These are phyloP conservation scores for Globisporangium ultimum DNA, from an alignment of 352 stramenopile species.

Conservation along the genomic window DNA sequence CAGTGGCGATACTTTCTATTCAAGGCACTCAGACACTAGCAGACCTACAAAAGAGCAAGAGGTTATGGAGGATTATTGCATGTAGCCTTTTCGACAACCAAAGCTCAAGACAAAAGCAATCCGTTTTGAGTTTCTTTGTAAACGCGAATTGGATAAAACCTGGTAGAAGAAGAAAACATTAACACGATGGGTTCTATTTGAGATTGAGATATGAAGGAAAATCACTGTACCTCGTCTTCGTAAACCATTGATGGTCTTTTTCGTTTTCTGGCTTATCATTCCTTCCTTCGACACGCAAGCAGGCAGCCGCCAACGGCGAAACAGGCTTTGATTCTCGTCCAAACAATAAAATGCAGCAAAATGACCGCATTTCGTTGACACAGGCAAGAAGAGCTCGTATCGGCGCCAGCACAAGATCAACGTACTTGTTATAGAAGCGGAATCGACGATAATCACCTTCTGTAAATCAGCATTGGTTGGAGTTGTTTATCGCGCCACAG, in stretches of 20 bases:
- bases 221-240: too few species aligned
- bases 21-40: background rate
- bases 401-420: slow-evolving; percentile 2
- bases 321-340: background rate
- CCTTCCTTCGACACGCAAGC: background rate
- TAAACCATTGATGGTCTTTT: too few species aligned
- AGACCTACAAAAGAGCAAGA: background rate
- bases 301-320: slow-evolving; percentile 8
- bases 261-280: background rate
- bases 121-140: background rate
- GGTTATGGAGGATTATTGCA: background rate
- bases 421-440: background rate
- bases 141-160: too few species aligned
- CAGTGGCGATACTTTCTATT: background rate
- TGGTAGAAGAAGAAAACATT: too few species aligned
- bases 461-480: too few species aligned
- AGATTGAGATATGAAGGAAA: too few species aligned
- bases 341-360: background rate
- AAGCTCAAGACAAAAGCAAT: background rate
- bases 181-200: too few species aligned
- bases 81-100: background rate
- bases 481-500: background rate
- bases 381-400: background rate
- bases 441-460: too few species aligned
- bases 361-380: background rate